A percentile compares a stretch with the other conserved stretches of the same genome.
phyloP scores from a whole-genome alignment of 352 stramenopile genomes.

The Phytophthora niederhauseri region DNA sequence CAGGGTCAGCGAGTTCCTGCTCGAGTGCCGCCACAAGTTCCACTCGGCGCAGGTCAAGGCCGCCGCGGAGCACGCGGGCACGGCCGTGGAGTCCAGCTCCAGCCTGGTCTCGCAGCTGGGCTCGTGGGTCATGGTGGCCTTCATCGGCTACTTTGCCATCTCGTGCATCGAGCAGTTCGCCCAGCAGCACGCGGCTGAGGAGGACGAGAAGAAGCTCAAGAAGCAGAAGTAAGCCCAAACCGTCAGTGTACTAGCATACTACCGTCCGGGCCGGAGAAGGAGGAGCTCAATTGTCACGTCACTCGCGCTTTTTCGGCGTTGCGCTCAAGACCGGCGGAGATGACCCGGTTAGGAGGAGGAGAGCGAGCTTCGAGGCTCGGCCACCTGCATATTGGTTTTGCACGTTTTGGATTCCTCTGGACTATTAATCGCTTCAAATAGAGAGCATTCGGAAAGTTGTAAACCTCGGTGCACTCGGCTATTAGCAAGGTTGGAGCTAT shows the following conservation, averaged over 20 bases:
- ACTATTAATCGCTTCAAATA: conserved; percentile 39
- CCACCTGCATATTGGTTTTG: conserved; percentile 31
- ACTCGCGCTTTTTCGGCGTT: not conserved
- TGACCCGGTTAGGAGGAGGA: conserved; percentile 9
- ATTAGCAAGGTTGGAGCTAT: not conserved
- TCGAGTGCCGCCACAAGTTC: conserved; percentile 89
- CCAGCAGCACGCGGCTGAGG: conserved; percentile 87
- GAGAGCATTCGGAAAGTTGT: conserved; percentile 27
- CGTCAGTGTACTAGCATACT: conserved; percentile 4
- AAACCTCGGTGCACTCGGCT: not conserved
- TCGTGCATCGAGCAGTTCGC: conserved; percentile 93
- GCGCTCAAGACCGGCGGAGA: conserved; percentile 1
- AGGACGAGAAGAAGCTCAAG: conserved; percentile 89
- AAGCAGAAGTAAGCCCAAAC: conserved; percentile 56
- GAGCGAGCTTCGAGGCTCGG: conserved; percentile 7
- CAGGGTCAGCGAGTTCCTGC: conserved; percentile 84
- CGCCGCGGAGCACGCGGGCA: conserved; percentile 55
- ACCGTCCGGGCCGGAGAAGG: conserved; percentile 3
- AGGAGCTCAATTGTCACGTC: conserved; percentile 2
- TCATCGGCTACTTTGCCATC: conserved; percentile 91
- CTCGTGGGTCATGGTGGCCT: conserved; percentile 83
- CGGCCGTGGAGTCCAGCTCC: conserved; percentile 45
- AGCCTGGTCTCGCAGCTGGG: conserved; percentile 83
- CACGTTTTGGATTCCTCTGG: conserved; percentile 26
- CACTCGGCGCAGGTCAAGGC: conserved; percentile 76